Evolutionary conservation across 2,329 filamentous ascomycete genomes (phyloP).

Genomic region (Exophiala xenobiotica): DNA sequence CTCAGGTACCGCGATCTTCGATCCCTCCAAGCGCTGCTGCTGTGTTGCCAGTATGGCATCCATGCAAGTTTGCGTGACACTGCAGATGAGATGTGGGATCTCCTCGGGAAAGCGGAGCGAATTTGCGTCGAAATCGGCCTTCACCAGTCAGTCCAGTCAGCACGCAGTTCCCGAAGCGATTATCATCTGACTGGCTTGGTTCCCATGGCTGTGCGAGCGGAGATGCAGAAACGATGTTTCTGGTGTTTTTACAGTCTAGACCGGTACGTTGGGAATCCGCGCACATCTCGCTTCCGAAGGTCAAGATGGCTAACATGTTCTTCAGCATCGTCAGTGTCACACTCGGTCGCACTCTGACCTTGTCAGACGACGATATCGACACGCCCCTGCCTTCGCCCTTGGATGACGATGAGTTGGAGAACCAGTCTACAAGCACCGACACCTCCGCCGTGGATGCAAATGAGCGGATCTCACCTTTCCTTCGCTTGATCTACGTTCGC

Average conservation of each 20-base stretch:
- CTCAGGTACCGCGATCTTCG: not conserved
- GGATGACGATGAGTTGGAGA: not conserved
- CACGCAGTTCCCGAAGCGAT: not conserved
- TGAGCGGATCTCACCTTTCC: not conserved
- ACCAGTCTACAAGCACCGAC: not conserved
- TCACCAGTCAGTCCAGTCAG: not conserved
- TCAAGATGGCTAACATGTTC: not conserved
- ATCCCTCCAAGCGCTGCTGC: not conserved
- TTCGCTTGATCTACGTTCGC: not conserved
- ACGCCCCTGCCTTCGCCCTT: not conserved
- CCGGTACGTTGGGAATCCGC: not conserved
- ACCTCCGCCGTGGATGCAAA: not conserved
- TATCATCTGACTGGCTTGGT: slow-evolving; percentile 1
- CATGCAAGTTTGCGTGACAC: slow-evolving; percentile 4
- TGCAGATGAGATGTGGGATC: not conserved
- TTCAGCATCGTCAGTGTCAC: not conserved
- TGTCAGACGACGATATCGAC: not conserved
- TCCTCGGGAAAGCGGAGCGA: not conserved
- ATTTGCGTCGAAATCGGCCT: slow-evolving; percentile 1
- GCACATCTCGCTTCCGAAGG: not conserved
- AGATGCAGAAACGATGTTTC: slow-evolving; percentile 1
- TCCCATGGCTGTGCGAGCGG: not conserved
- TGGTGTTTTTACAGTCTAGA: slow-evolving; percentile 2
- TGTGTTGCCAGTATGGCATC: slow-evolving; percentile 4
- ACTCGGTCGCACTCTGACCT: not conserved